Evolutionary conservation across 495 filamentous ascomycete species (phyloP).

Genomic region (Astrocystis sublimbata): DNA sequence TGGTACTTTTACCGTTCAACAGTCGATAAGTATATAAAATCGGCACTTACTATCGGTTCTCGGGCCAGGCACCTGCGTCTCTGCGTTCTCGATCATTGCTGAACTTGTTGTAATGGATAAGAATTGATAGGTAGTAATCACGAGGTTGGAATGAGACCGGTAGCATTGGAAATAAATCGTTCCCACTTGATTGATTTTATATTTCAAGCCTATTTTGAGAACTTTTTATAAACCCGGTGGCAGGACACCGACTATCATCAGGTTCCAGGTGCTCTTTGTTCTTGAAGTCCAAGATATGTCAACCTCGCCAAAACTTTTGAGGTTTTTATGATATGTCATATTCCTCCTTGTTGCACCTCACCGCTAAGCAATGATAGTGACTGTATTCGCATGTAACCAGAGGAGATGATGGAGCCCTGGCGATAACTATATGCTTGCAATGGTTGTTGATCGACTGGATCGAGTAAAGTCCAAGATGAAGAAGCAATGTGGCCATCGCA

Average conservation of each 20-base stretch:
- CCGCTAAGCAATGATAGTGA: too few species aligned
- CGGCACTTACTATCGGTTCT: neutral
- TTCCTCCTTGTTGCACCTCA: neutral
- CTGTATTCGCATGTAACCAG: neutral
- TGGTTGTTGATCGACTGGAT: too few species aligned
- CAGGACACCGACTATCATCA: neutral
- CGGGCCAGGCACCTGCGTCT: neutral
- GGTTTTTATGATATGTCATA: neutral
- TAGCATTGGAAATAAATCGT: neutral
- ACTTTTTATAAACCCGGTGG: neutral
- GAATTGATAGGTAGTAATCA: neutral
- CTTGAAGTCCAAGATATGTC: neutral
- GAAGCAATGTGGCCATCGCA: too few species aligned
- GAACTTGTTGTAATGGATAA: neutral
- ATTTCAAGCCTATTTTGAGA: neutral
- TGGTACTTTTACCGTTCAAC: neutral
- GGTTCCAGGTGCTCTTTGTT: conserved; percentile 2
- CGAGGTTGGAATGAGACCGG: too few species aligned
- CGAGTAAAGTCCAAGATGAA: too few species aligned
- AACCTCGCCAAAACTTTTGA: neutral
- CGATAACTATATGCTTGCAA: too few species aligned
- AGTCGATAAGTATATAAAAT: too few species aligned
- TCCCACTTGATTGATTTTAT: neutral
- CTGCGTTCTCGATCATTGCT: neutral
- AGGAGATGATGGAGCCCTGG: too few species aligned